Evolutionary conservation across 495 filamentous ascomycete species (phyloP), one percentile per base, ranked within the genome.

Genomic region (Evansstolkia leycettana): DNA sequence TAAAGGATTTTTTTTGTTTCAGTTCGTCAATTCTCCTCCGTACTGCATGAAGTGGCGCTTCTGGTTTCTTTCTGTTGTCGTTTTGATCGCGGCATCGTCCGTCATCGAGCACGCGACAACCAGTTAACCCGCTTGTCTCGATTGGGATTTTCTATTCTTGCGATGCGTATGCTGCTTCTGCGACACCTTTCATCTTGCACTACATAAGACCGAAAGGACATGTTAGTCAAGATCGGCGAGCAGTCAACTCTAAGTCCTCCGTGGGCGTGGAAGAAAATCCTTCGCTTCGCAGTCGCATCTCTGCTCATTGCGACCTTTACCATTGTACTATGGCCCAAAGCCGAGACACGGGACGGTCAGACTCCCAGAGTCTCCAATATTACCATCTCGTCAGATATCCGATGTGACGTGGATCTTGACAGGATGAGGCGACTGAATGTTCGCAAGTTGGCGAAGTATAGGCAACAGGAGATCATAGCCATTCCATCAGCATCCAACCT

Each of bases 391-490:
- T 32, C 55, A 28, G 33, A 49, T 15, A 43, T 62, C 23, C 28
- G 39, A 20, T 67, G 63, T 39, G 47, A 60, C 27, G 43, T 52
- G 10, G 58, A 67, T 32, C 15, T 45, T 18, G 48, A 52, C 4
- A 35, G 51, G 20, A 40, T 67, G 28, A 23, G 38, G 11, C 46
- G 44, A 13, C 46, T 65, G 12, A 36, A 54, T 10, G 40, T 67
- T 17, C 28, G 33, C 12, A 57, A 54, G 34, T 25, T 65, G 16
- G 46, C 48, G 31, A 42, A 58, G 18, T 70, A 64, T 29, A 54
- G 52, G 34, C 60, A 63, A 6, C 64, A 65, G 3, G 63, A 67
- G 39, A 52, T 70, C 8, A 39, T 62, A 1, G 49, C 53, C 17
- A 33, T 46, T 13, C 36, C 52, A 12, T 50, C 57, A 8, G 37